A percentile compares a stretch with the other conserved stretches of the same genome.
Evolutionary conservation across 352 stramenopile species (phyloP).

Genomic region (Pythium phragmiticola): DNA sequence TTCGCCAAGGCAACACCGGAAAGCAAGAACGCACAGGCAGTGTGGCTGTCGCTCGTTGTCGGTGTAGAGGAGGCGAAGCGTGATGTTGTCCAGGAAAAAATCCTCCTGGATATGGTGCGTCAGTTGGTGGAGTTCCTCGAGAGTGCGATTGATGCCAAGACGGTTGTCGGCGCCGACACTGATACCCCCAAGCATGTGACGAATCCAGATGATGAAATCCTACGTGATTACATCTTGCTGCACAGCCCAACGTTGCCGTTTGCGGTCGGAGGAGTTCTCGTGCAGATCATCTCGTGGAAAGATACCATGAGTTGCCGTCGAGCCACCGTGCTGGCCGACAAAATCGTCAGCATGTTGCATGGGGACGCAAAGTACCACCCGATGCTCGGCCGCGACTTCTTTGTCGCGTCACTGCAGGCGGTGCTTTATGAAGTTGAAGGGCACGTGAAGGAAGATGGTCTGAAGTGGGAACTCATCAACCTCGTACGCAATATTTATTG

Average conservation of each 20-base stretch:
- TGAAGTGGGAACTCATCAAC: constrained; percentile 87
- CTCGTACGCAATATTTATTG: constrained; percentile 84
- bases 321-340: constrained; percentile 56
- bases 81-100: constrained; percentile 68
- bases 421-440: constrained; percentile 57
- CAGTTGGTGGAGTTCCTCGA: constrained; percentile 76
- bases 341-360: constrained; percentile 61
- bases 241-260: constrained; percentile 48
- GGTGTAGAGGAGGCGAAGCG: constrained; percentile 68
- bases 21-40: constrained; percentile 34
- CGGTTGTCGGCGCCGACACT: constrained; percentile 63
- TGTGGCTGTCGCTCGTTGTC: constrained; percentile 54
- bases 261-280: constrained; percentile 45
- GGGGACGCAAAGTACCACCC: constrained; percentile 35
- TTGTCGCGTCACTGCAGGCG: constrained; percentile 51
- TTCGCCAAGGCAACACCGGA: constrained; percentile 32
- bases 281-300: constrained; percentile 69
- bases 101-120: constrained; percentile 66
- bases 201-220: constrained; percentile 49
- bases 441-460: constrained; percentile 73
- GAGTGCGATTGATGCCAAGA: constrained; percentile 69
- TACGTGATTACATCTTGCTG: constrained; percentile 63
- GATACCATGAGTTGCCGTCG: constrained; percentile 71
- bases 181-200: constrained; percentile 78
- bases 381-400: constrained; percentile 60